These are phyloP conservation scores for Stephania cephalantha DNA, from an alignment of 164 flowering plant species.

Conservation along the genomic window DNA sequence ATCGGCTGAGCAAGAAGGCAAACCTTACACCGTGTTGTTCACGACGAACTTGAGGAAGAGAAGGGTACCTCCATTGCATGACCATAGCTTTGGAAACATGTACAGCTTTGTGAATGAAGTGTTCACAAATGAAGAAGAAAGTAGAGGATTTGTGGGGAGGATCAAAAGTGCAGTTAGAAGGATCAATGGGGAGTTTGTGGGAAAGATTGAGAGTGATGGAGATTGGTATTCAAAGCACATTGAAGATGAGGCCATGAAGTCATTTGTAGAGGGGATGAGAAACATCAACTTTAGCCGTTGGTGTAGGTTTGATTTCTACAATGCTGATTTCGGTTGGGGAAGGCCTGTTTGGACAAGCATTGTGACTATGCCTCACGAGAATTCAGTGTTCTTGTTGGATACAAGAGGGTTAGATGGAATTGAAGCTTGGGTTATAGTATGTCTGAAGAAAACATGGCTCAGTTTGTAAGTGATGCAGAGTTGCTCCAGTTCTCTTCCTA, in stretches of 20 bases:
- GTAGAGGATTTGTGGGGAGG: background rate
- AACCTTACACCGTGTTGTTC: background rate
- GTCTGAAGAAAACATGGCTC: conserved; percentile 21
- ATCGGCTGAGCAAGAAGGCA: background rate
- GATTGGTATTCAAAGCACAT: background rate
- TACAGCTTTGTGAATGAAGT: background rate
- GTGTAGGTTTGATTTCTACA: conserved; percentile 7
- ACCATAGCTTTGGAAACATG: conserved; percentile 19
- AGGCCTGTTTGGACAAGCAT: conserved; percentile 31
- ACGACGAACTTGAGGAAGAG: conserved; percentile 16
- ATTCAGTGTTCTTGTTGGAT: conserved; percentile 19
- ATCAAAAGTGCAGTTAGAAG: background rate
- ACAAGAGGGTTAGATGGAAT: conserved; percentile 24
- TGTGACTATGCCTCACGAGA: conserved; percentile 11
- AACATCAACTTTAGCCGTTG: conserved; percentile 4
- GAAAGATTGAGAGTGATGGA: background rate
- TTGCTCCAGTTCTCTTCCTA: conserved; percentile 5
- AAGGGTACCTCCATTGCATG: conserved; percentile 18
- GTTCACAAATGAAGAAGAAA: background rate
- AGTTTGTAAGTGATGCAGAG: conserved; percentile 19
- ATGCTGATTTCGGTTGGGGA: conserved; percentile 14
- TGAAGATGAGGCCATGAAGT: background rate
- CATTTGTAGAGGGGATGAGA: background rate
- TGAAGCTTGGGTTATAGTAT: conserved; percentile 33
- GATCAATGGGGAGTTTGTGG: background rate